A percentile compares a stretch with the other conserved stretches of the same genome.
Evolutionary conservation across 495 filamentous ascomycete species (phyloP).

Genomic region (Staphylotrichum longicolle): DNA sequence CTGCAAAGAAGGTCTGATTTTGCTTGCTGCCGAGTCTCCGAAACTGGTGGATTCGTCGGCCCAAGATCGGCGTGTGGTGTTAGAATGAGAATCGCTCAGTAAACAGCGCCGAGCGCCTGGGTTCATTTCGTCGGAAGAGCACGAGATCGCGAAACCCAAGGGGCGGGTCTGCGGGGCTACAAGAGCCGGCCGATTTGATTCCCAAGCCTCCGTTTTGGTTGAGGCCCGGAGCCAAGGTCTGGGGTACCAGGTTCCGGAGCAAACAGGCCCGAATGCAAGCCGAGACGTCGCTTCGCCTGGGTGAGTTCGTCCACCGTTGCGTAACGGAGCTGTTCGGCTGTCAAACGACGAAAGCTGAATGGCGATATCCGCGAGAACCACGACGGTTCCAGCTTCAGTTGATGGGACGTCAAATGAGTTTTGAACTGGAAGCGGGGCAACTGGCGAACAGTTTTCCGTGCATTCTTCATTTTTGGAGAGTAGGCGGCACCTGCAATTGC

Average conservation of each 20-base stretch:
- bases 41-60: not conserved
- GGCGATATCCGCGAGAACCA: too few species aligned
- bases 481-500: too few species aligned
- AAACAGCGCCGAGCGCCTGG: too few species aligned
- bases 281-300: not conserved
- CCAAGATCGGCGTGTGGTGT: too few species aligned
- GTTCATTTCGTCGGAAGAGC: too few species aligned
- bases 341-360: not conserved
- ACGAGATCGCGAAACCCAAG: not conserved
- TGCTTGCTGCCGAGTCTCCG: not conserved
- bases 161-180: not conserved
- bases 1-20: not conserved
- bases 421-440: too few species aligned
- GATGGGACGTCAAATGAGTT: too few species aligned
- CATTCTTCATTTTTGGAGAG: too few species aligned
- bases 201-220: not conserved
- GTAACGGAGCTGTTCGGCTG: not conserved
- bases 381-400: too few species aligned
- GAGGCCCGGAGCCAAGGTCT: slow-evolving; percentile 4
- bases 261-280: not conserved
- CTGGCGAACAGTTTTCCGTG: too few species aligned
- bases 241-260: slow-evolving; percentile 3
- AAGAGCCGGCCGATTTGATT: not conserved
- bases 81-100: too few species aligned
- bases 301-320: not conserved